A percentile compares a stretch with the other conserved stretches of the same genome.
phyloP scores from a whole-genome alignment of 768 basidiomycete species.

The Daedalea quercina region DNA sequence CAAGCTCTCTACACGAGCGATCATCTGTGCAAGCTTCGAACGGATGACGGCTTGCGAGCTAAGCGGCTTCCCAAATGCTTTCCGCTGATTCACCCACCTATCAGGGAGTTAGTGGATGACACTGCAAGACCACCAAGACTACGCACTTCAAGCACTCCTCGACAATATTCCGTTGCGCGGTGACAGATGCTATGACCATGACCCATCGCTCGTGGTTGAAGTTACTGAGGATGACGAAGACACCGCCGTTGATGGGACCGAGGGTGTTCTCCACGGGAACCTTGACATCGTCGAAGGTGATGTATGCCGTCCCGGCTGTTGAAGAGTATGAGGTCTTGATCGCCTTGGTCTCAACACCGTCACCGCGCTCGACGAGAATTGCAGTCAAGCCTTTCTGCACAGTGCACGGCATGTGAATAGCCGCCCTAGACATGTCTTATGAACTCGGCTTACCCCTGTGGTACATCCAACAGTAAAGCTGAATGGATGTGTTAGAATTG shows the following conservation, averaged over 20 bases:
- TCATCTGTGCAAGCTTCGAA: slow-evolving; percentile 84
- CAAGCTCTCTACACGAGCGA: slow-evolving; percentile 71
- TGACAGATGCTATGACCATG: slow-evolving; percentile 69
- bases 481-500: not conserved
- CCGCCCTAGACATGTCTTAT: not conserved
- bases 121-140: not conserved
- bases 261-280: slow-evolving; percentile 87
- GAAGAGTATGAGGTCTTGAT: slow-evolving; percentile 91
- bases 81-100: slow-evolving; percentile 82
- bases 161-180: slow-evolving; percentile 57
- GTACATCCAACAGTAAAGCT: slow-evolving; percentile 71
- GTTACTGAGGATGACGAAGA: slow-evolving; percentile 69
- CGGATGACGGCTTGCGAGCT: slow-evolving; percentile 83
- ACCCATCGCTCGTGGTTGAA: slow-evolving; percentile 97
- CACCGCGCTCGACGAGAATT: slow-evolving; percentile 76
- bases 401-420: not conserved
- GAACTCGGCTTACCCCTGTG: slow-evolving; percentile 38
- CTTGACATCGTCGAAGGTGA: slow-evolving; percentile 78
- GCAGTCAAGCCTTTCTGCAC: slow-evolving; percentile 66
- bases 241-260: slow-evolving; percentile 69
- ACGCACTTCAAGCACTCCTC: slow-evolving; percentile 78
- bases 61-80: slow-evolving; percentile 87
- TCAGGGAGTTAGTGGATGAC: slow-evolving; percentile 23
- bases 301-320: slow-evolving; percentile 80
- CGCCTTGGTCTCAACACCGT: slow-evolving; percentile 75